Percentiles rank a stretch among this genome's conserved stretches.
Evolutionary conservation across 2,329 filamentous ascomycete genomes (phyloP).

Genomic region (Berkeleyomyces rouxiae): DNA sequence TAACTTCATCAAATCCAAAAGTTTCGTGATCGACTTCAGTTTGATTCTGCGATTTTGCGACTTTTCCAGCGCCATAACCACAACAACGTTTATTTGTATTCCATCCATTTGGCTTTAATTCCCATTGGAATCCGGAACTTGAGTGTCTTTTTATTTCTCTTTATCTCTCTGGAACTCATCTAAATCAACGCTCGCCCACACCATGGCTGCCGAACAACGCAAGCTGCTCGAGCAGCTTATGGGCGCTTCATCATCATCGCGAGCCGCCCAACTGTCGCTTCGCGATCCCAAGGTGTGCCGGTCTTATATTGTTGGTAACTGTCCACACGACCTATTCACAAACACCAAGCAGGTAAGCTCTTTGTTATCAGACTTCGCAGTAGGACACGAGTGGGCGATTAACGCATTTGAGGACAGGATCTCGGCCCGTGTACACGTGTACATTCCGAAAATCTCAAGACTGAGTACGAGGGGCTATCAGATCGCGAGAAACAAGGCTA

Average conservation of each 20-base stretch:
- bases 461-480: constrained; percentile 66
- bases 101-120: background rate
- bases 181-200: constrained; percentile 12
- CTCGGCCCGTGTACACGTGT: constrained; percentile 76
- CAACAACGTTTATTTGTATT: background rate
- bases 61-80: background rate
- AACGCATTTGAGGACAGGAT: constrained; percentile 33
- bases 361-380: background rate
- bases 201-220: constrained; percentile 91
- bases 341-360: constrained; percentile 69
- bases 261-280: constrained; percentile 67
- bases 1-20: too few species aligned
- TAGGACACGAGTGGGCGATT: background rate
- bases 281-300: constrained; percentile 89
- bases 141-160: background rate
- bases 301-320: constrained; percentile 83
- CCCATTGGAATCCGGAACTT: background rate
- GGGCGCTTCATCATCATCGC: constrained; percentile 56
- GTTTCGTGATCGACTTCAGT: too few species aligned
- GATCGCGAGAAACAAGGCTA: constrained; percentile 56
- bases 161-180: background rate
- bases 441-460: constrained; percentile 75
- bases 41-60: background rate
- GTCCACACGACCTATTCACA: constrained; percentile 96
- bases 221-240: constrained; percentile 97